phyloP scores from a whole-genome alignment of 2,329 filamentous ascomycete species.

The Nothophaeocryptopus gaeumannii region DNA sequence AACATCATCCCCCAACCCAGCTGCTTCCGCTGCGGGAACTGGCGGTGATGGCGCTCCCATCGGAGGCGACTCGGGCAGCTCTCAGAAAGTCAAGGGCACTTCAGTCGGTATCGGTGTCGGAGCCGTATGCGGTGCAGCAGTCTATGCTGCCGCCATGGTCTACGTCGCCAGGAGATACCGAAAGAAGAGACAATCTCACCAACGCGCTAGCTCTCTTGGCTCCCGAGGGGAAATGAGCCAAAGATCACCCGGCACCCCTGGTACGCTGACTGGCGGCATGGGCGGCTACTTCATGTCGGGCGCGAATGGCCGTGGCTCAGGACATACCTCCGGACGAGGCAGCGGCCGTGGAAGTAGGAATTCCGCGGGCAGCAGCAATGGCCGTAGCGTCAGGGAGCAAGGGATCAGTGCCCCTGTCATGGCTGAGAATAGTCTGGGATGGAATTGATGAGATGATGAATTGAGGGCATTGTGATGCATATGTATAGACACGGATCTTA shows the following conservation, averaged over 20 bases:
- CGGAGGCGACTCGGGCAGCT: conserved; percentile 49
- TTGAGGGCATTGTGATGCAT: too few relatives aligned
- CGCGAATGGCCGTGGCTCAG: conserved; percentile 46
- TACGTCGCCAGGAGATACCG: conserved; percentile 87
- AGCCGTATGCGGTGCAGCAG: conserved; percentile 71
- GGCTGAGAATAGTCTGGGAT: conserved; percentile 90
- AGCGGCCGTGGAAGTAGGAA: conserved; percentile 42
- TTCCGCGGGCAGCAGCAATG: conserved; percentile 64
- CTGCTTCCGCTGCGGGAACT: conserved; percentile 30
- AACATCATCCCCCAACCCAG: conserved; percentile 40
- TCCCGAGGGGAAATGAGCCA: conserved; percentile 55
- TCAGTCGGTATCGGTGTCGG: conserved; percentile 70
- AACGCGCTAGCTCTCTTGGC: conserved; percentile 72
- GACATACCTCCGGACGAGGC: conserved; percentile 28
- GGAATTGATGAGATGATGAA: conserved; percentile 60
- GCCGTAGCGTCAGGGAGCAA: conserved; percentile 61
- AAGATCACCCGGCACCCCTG: conserved; percentile 26
- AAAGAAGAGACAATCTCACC: conserved; percentile 66
- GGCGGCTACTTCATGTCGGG: conserved; percentile 65
- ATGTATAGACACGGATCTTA: too few relatives aligned
- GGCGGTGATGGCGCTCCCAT: conserved; percentile 49
- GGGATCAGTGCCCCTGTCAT: conserved; percentile 87
- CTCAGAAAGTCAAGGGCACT: conserved; percentile 61
- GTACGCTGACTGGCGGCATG: conserved; percentile 33
- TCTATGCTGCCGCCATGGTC: conserved; percentile 95